Percentiles rank a stretch among this genome's conserved stretches.
These are phyloP conservation scores for Alternaria atra DNA, from an alignment of 2,329 filamentous ascomycete genomes.

Conservation along the genomic window DNA sequence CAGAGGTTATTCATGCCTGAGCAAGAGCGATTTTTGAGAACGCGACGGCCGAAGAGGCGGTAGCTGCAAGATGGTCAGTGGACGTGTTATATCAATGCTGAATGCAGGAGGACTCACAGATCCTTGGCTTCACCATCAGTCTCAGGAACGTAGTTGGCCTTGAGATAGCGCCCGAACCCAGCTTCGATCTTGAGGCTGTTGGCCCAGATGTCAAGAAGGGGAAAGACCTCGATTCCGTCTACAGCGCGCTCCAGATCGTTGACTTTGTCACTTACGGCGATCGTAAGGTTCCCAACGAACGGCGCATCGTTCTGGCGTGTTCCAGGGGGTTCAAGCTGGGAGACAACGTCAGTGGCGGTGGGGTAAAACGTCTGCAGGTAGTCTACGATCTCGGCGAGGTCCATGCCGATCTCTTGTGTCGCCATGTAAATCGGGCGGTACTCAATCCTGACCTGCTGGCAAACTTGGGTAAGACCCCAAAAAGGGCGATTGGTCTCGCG, in stretches of 20 bases:
- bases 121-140: constrained; percentile 46
- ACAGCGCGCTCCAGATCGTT: constrained; percentile 16
- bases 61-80: constrained; percentile 28
- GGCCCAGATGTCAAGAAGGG: constrained; percentile 40
- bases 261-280: constrained; percentile 32
- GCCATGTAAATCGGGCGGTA: constrained; percentile 36
- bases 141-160: constrained; percentile 19
- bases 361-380: constrained; percentile 38
- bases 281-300: constrained; percentile 38
- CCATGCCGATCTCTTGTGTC: constrained; percentile 39
- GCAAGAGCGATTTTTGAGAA: constrained; percentile 31
- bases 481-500: constrained; percentile 36
- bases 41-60: constrained; percentile 41
- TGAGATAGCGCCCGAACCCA: constrained; percentile 42
- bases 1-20: constrained; percentile 33
- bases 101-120: constrained; percentile 26
- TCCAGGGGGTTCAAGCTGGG: constrained; percentile 5
- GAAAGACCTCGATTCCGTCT: constrained; percentile 32
- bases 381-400: constrained; percentile 28
- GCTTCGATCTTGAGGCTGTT: constrained; percentile 40
- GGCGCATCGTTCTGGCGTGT: constrained; percentile 25
- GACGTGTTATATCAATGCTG: background rate
- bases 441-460: constrained; percentile 35
- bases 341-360: constrained; percentile 2
- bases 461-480: constrained; percentile 39